These are phyloP conservation scores for Coemansia sp. DNA, from an alignment of 192 early-diverging fungal species.

Conservation along the genomic window DNA sequence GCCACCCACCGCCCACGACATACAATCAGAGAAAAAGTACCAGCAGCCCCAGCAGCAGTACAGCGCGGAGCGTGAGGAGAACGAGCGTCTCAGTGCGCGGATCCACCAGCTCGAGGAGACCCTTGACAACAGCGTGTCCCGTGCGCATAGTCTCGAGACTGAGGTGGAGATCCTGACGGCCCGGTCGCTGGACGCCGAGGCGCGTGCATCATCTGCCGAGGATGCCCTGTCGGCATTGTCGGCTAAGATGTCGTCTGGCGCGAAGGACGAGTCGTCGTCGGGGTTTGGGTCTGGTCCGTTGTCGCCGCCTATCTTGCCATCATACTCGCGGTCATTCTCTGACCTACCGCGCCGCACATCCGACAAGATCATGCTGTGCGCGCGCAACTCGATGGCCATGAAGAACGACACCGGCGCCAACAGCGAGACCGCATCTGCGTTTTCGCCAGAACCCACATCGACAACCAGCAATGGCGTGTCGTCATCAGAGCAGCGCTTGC, in stretches of 20 bases:
- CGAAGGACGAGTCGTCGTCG: slow-evolving; percentile 2
- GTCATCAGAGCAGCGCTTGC: slow-evolving; percentile 32
- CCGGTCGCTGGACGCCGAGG: slow-evolving; percentile 36
- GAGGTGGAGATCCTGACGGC: slow-evolving; percentile 15
- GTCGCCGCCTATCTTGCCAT: slow-evolving; percentile 7
- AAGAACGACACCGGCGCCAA: background rate
- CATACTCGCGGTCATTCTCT: slow-evolving; percentile 13
- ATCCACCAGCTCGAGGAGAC: slow-evolving; percentile 16
- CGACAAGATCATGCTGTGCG: slow-evolving; percentile 34
- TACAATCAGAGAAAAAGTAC: slow-evolving; percentile 1
- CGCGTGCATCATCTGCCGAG: slow-evolving; percentile 33
- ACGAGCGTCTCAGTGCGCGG: slow-evolving; percentile 1
- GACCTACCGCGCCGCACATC: slow-evolving; percentile 27
- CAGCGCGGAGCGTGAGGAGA: slow-evolving; percentile 3
- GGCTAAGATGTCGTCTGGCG: slow-evolving; percentile 4
- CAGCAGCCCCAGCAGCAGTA: background rate
- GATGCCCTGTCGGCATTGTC: slow-evolving; percentile 26
- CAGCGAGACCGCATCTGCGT: background rate
- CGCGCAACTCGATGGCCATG: slow-evolving; percentile 26
- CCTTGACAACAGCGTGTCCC: slow-evolving; percentile 10
- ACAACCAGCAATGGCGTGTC: background rate
- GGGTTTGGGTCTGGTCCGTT: slow-evolving; percentile 1
- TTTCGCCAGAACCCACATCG: background rate
- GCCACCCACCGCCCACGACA: slow-evolving; percentile 32
- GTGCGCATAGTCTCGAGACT: slow-evolving; percentile 1